Base-by-base conservation (phyloP, 192 early-diverging fungal species). In the Backusella circina region DNA sequence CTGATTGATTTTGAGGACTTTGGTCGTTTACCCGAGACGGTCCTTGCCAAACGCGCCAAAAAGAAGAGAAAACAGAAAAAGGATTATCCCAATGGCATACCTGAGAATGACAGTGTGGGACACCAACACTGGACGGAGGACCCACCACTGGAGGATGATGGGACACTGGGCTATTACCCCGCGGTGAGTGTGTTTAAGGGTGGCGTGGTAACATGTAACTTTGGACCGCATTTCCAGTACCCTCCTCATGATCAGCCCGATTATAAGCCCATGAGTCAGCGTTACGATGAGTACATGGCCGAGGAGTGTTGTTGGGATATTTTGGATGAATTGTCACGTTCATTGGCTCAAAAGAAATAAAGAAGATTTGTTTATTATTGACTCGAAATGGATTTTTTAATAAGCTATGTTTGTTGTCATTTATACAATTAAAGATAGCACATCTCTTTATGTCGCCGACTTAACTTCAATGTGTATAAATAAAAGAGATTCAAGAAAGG, bases 141-240 rank as follows among this genome's bases (percentile, higher is more conserved):
- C 18, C 83, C 85, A 30, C 78, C 86, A 3, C 64, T 77, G 7
- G 83, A 83, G 44, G 90, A 91, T 61, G 90, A 91, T 57, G 90
- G 90, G 2, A 87, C 89, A 2, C 71, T 87, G 5, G 91, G 91
- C 0, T 92, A 92, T 75, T 92, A 90, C 67, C 91, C 91, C 6
- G 82, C 81, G 3, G 85, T 92, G 23, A 88, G 86, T 44, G 85
- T 91, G 18, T 92, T 86, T 73, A 76, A 86, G 51, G 89, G 90
- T 41, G 91, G 87, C 15, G 81, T 85, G 1, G 89, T 87, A 5
- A 89, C 86, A 0, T 81, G 86, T 69, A 91, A 92, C 67, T 89
- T 89, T 79, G 91, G 91, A 5, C 91, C 91, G 2, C 67, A 89
- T 16, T 91, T 92, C 70, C 70, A 74, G 68, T 89, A 81, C 64